phyloP scores from a whole-genome alignment of 768 basidiomycete genomes.

The Tremella yokohamensis region DNA sequence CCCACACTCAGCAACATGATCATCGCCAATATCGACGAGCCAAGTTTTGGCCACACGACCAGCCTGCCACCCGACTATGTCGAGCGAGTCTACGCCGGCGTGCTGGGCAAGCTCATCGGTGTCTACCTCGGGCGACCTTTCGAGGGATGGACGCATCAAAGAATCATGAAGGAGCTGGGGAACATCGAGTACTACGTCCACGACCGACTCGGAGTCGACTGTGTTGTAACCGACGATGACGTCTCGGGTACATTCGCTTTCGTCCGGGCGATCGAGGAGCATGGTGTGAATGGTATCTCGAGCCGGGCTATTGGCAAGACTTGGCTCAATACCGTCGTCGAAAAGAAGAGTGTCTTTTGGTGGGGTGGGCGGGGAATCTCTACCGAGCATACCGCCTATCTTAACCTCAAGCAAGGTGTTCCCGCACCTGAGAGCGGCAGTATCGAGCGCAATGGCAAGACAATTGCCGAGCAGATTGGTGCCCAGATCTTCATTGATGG shows the following conservation, averaged over 20 bases:
- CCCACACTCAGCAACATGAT: too few species aligned
- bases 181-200: conserved; percentile 9
- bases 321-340: conserved; percentile 2
- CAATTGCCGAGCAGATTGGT: conserved; percentile 5
- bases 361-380: conserved; percentile 7
- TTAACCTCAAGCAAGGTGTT: conserved; percentile 3
- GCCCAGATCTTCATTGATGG: conserved; percentile 9
- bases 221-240: conserved; percentile 10
- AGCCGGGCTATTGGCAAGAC: conserved; percentile 9
- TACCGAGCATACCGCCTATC: conserved; percentile 3
- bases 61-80: conserved; percentile 6
- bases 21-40: too few species aligned
- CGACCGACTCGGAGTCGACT: conserved; percentile 2
- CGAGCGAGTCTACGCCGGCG: conserved; percentile 12
- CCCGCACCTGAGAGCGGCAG: conserved; percentile 3
- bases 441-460: conserved; percentile 2
- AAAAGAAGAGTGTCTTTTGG: conserved; percentile 8
- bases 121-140: conserved; percentile 12
- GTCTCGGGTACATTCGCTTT: conserved; percentile 8
- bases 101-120: conserved; percentile 10
- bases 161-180: conserved; percentile 10
- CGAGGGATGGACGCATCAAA: conserved; percentile 9
- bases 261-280: conserved; percentile 7
- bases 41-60: not conserved
- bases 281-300: not conserved